These are phyloP conservation scores for Alliaria petiolata DNA, from an alignment of 345 rosid species.

Conservation along the genomic window DNA sequence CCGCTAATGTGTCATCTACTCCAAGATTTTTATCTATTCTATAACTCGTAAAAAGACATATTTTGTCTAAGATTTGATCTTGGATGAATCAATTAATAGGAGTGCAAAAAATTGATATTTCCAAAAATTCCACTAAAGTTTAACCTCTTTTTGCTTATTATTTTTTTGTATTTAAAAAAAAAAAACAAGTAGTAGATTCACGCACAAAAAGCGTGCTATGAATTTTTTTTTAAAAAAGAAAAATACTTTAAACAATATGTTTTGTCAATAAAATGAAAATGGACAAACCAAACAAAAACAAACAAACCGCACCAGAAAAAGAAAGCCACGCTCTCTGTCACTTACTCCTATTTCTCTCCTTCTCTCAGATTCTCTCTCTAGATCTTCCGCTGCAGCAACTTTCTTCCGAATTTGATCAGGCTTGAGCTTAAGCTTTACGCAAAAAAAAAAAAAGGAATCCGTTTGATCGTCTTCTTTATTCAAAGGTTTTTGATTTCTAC, in stretches of 20 bases:
- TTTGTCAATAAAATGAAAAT: constrained; percentile 17
- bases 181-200: constrained; percentile 5
- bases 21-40: not conserved
- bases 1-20: not conserved
- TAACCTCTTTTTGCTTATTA: constrained; percentile 14
- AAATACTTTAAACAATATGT: not conserved
- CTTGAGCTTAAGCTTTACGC: not conserved
- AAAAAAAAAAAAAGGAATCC: not conserved
- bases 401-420: not conserved
- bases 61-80: constrained; percentile 12
- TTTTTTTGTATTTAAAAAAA: not conserved
- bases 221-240: not conserved
- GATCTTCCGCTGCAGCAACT: not conserved
- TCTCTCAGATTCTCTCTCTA: not conserved
- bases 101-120: not conserved
- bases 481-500: not conserved
- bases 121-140: constrained; percentile 17
- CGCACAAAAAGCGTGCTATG: constrained; percentile 26
- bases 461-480: not conserved
- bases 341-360: constrained; percentile 21
- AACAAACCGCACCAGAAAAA: constrained; percentile 37
- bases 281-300: constrained; percentile 29
- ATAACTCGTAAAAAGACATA: constrained; percentile 7
- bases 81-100: constrained; percentile 1
- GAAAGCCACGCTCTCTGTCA: constrained; percentile 35